Percentiles rank a stretch among this genome's conserved stretches.
These are phyloP conservation scores for Emericellopsis atlantica DNA, from an alignment of 2,329 filamentous ascomycete species.

Conservation along the genomic window DNA sequence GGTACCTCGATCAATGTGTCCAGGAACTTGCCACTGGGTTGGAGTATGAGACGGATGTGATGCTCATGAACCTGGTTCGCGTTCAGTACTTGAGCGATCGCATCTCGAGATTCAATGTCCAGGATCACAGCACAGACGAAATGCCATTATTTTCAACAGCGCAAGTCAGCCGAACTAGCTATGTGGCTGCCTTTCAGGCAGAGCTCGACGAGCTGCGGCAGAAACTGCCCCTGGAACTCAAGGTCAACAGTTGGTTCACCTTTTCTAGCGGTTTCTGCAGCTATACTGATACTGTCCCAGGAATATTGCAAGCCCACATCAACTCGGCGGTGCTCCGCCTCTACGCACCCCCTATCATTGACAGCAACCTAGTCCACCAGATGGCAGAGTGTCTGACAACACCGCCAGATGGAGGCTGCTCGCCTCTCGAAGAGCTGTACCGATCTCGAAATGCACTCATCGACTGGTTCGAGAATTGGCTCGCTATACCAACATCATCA, in stretches of 20 bases:
- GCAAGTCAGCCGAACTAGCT: constrained; percentile 22
- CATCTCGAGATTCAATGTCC: constrained; percentile 25
- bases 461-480: constrained; percentile 35
- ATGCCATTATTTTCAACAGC: constrained; percentile 22
- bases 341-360: constrained; percentile 32
- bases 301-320: constrained; percentile 24
- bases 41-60: constrained; percentile 33
- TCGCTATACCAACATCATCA: constrained; percentile 24
- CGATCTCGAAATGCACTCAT: constrained; percentile 32
- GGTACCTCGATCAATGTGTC: constrained; percentile 38
- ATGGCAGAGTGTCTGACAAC: constrained; percentile 29
- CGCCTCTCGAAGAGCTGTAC: constrained; percentile 35
- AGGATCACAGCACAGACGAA: constrained; percentile 19
- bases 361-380: constrained; percentile 23
- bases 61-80: constrained; percentile 31
- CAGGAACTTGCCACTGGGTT: constrained; percentile 25
- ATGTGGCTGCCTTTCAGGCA: constrained; percentile 29
- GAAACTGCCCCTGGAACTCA: constrained; percentile 20
- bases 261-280: too few relatives aligned
- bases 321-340: constrained; percentile 28
- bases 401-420: constrained; percentile 20
- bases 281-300: constrained; percentile 10
- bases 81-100: constrained; percentile 37
- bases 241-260: constrained; percentile 21
- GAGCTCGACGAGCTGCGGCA: constrained; percentile 29